These are phyloP conservation scores for Epichloe coenophiala DNA, from an alignment of 2,329 filamentous ascomycete species.

Conservation along the genomic window DNA sequence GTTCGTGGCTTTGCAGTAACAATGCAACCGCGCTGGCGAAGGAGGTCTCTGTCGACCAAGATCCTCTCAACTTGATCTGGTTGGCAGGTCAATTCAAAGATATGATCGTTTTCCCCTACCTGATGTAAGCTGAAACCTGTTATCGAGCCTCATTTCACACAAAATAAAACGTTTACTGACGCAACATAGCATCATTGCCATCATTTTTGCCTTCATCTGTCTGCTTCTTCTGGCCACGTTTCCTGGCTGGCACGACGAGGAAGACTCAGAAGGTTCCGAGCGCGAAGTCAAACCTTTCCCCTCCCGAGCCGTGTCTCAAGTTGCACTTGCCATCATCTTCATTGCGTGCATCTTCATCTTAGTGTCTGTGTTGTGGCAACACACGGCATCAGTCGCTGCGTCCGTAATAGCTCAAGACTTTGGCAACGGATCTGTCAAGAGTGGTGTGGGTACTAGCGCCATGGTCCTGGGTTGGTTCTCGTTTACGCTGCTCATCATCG, in stretches of 20 bases:
- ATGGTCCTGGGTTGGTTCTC: slow-evolving; percentile 98
- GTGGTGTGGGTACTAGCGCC: slow-evolving; percentile 80
- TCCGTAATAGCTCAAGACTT: slow-evolving; percentile 88
- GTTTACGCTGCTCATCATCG: slow-evolving; percentile 83
- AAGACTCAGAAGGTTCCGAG: slow-evolving; percentile 66
- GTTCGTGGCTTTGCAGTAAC: slow-evolving; percentile 89
- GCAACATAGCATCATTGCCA: slow-evolving; percentile 69
- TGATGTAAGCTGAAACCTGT: slow-evolving; percentile 51
- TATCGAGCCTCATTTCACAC: no score
- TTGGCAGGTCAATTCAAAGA: slow-evolving; percentile 95
- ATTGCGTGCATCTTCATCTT: slow-evolving; percentile 57
- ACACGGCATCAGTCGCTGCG: slow-evolving; percentile 91
- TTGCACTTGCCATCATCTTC: slow-evolving; percentile 86
- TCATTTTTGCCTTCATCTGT: slow-evolving; percentile 93
- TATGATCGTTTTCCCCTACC: slow-evolving; percentile 93
- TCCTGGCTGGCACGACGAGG: slow-evolving; percentile 92
- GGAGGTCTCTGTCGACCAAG: slow-evolving; percentile 79
- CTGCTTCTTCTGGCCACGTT: slow-evolving; percentile 92
- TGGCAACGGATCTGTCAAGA: slow-evolving; percentile 75
- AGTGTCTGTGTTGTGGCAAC: slow-evolving; percentile 76
- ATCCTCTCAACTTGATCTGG: slow-evolving; percentile 95
- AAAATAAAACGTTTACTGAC: neutral
- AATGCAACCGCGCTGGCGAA: slow-evolving; percentile 89
- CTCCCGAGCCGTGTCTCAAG: slow-evolving; percentile 79
- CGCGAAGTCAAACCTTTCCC: slow-evolving; percentile 91